Percentiles rank a stretch among this genome's conserved stretches.
Conservation (phyloP, 164 flowering plant genomes). For the Sedum album region DNA sequence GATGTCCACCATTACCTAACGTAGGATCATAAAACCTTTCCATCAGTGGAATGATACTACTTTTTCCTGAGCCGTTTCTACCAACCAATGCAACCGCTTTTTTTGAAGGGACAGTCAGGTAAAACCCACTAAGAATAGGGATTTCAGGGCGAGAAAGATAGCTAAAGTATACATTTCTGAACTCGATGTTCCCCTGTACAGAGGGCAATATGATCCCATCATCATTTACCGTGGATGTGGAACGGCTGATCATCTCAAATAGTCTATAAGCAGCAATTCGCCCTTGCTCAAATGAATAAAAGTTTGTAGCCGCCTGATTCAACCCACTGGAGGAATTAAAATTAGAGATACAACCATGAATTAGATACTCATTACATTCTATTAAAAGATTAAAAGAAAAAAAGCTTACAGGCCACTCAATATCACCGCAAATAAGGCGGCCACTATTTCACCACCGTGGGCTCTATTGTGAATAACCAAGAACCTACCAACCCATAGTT, state of each 20-base stretch:
- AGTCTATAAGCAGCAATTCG: neutral
- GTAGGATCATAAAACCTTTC: constrained; percentile 98
- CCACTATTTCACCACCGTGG: neutral
- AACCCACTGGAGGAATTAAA: neutral
- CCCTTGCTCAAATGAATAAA: neutral
- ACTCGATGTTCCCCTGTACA: neutral
- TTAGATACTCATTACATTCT: neutral
- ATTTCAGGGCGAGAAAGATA: neutral
- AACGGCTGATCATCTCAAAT: constrained; percentile 1
- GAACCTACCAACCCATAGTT: constrained; percentile 53
- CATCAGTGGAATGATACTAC: constrained; percentile 98
- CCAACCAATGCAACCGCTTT: too few species aligned
- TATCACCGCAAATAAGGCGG: neutral
- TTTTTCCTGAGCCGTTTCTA: constrained; percentile 97
- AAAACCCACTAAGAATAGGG: neutral
- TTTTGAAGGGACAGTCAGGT: too few species aligned
- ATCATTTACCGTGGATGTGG: neutral
- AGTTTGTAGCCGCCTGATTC: neutral
- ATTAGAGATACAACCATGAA: neutral
- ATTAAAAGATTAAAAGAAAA: too few species aligned
- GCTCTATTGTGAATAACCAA: neutral
- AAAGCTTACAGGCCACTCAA: neutral
- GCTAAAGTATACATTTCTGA: neutral
- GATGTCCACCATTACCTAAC: constrained; percentile 45
- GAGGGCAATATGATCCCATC: neutral